Base-by-base conservation (phyloP, 1,284 basidiomycete species). In the Coriolopsis trogii region DNA sequence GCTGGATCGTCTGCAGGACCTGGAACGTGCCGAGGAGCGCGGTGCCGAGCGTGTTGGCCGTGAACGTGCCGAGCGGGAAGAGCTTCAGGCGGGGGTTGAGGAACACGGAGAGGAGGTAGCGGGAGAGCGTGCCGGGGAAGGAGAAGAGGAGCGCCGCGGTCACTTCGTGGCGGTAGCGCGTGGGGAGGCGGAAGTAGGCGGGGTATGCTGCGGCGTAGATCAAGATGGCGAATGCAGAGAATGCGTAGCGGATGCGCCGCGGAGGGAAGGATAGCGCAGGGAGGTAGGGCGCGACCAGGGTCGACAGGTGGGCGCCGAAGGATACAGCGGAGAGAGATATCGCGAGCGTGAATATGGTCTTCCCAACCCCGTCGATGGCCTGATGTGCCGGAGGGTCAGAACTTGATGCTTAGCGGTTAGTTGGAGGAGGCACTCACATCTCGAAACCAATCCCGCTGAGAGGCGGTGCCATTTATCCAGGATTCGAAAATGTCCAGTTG, bases 61-160 rank as follows among this genome's bases (percentile, higher is more conserved):
- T 62, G 57, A 97, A 85, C 1, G 97, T 99, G 1, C 97, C 97
- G 26, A 93, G 67, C 0, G 96, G 96, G 57, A 97, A 80, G 9
- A 77, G 65, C 51, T 80, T 79, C 39, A 78, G 64, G 31, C 74
- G 67, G n/a, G 75, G 71, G 68, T 98, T 99, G 56, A 97, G 75
- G 41, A 73, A 67, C 44, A 85, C 74, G 13, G 91, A 85, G 36
- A 98, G 79, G 29, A 87, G 62, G 71, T 92, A 98, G 46, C 97
- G 88, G 3, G 89, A 79, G 49, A 98, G 77, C 1, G 93, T 84
- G 25, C 96, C 97, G 3, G 93, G 93, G 56, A 91, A 97, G 15
- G 89, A 85, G 67, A 98, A 91, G 18, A 98, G 73, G 26, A 99
- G 78, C n/a, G 94, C 85, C 47, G 95, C 91, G 13, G 91, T 91